phyloP scores from a whole-genome alignment of 2,329 filamentous ascomycete genomes.

The Colletotrichum cordylinicola region DNA sequence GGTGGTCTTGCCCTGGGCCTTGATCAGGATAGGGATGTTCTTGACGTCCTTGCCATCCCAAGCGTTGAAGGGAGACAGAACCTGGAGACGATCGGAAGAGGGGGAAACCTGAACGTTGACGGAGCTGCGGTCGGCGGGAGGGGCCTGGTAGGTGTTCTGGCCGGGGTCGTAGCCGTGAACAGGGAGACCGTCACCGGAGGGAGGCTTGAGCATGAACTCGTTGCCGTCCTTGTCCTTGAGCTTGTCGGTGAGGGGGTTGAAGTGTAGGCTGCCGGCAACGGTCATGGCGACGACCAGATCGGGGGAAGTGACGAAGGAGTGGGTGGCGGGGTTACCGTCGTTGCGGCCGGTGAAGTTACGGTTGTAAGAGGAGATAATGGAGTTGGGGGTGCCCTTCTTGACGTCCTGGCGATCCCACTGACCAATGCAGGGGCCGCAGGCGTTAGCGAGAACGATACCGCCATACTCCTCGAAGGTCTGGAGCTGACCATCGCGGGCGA shows the following conservation, averaged over 20 bases:
- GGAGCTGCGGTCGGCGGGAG: constrained; percentile 76
- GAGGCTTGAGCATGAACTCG: constrained; percentile 86
- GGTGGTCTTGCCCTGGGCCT: constrained; percentile 94
- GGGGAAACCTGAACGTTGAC: constrained; percentile 86
- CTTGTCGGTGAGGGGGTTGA: constrained; percentile 93
- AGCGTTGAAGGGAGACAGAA: constrained; percentile 82
- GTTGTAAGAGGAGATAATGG: constrained; percentile 99
- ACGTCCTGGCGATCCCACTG: constrained; percentile 96
- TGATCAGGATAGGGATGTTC: constrained; percentile 92
- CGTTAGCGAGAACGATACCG: constrained; percentile 92
- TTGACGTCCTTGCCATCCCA: constrained; percentile 93
- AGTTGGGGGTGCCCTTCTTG: constrained; percentile 94
- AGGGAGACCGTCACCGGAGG: constrained; percentile 83
- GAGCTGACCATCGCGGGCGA: constrained; percentile 88
- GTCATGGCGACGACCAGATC: constrained; percentile 88
- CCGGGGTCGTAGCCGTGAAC: constrained; percentile 85
- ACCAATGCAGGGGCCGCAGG: constrained; percentile 90
- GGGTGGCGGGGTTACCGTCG: constrained; percentile 92
- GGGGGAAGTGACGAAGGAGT: constrained; percentile 91
- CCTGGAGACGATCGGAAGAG: constrained; percentile 90
- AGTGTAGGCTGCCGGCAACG: constrained; percentile 83
- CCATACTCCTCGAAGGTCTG: constrained; percentile 96
- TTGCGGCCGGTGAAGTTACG: constrained; percentile 99
- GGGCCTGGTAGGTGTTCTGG: constrained; percentile 93
- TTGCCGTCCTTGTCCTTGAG: constrained; percentile 96